Conservation (phyloP, 2,329 filamentous ascomycete genomes). For the Colletotrichum abscissum region DNA sequence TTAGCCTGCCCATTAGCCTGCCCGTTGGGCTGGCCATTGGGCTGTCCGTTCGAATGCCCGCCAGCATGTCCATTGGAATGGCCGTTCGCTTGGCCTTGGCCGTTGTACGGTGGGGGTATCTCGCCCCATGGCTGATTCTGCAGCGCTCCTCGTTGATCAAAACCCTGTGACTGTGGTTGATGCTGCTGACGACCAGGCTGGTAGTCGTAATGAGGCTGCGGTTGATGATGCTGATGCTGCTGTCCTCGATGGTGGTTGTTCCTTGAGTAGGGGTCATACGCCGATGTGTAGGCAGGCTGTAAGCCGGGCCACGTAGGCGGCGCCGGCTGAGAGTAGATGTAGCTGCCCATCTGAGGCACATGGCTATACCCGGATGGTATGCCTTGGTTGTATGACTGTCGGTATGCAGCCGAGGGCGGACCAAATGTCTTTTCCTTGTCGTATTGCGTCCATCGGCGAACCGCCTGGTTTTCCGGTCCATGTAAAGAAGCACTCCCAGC, state of each 20-base stretch:
- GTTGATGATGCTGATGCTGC: slow-evolving; percentile 1
- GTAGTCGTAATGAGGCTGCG: neutral
- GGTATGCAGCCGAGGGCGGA: slow-evolving; percentile 9
- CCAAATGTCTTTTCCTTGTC: slow-evolving; percentile 29
- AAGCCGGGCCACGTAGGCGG: slow-evolving; percentile 29
- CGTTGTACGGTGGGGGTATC: slow-evolving; percentile 17
- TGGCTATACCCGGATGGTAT: slow-evolving; percentile 3
- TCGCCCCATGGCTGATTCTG: slow-evolving; percentile 7
- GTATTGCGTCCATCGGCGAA: slow-evolving; percentile 41
- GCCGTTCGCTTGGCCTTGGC: slow-evolving; percentile 1
- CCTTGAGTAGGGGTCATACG: slow-evolving; percentile 13
- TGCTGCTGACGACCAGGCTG: slow-evolving; percentile 6
- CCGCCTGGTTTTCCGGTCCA: slow-evolving; percentile 50
- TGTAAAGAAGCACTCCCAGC: slow-evolving; percentile 45
- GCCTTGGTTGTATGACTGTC: slow-evolving; percentile 8
- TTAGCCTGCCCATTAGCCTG: neutral
- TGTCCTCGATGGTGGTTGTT: neutral
- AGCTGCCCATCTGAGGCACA: slow-evolving; percentile 8
- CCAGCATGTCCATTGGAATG: neutral
- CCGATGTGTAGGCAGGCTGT: slow-evolving; percentile 31
- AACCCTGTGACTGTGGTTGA: neutral
- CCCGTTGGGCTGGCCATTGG: neutral
- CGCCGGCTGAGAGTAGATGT: slow-evolving; percentile 25
- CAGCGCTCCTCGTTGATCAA: neutral
- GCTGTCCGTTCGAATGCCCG: neutral